Conservation (phyloP, 805 yeast species). For the Priceomyces castillae region DNA sequence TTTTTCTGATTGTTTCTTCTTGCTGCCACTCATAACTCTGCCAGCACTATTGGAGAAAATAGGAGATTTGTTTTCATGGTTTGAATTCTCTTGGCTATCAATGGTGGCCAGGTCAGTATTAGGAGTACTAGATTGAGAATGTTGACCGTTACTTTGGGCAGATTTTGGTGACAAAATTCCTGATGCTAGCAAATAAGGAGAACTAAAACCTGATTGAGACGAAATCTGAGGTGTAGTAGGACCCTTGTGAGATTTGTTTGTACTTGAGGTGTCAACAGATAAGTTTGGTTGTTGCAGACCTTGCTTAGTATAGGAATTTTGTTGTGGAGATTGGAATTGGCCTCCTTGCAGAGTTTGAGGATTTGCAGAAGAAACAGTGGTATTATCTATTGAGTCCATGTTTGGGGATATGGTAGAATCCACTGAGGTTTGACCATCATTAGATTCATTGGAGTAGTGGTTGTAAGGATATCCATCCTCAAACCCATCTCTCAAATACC, state of each 20-base stretch:
- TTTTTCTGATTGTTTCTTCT: conserved; percentile 25
- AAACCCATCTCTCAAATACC: conserved; percentile 27
- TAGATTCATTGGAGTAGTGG: conserved; percentile 13
- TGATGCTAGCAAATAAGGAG: conserved; percentile 67
- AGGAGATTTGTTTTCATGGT: conserved; percentile 12
- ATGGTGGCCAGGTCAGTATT: conserved; percentile 5
- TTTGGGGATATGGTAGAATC: conserved; percentile 30
- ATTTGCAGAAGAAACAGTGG: conserved; percentile 25
- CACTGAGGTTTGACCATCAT: conserved; percentile 25
- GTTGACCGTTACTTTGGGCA: conserved; percentile 14
- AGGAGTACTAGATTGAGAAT: conserved; percentile 15
- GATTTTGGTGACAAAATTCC: conserved; percentile 55
- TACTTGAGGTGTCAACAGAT: conserved; percentile 29
- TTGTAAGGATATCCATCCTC: conserved; percentile 9
- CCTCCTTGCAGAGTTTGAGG: background rate
- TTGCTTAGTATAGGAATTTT: conserved; percentile 1
- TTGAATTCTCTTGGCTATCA: conserved; percentile 18
- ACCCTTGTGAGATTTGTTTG: conserved; percentile 19
- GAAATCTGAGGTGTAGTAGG: conserved; percentile 40
- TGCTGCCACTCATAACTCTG: conserved; percentile 20
- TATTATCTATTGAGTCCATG: conserved; percentile 30
- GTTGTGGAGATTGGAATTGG: conserved; percentile 5
- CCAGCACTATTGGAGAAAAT: conserved; percentile 24
- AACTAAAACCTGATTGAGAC: conserved; percentile 50
- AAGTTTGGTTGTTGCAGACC: conserved; percentile 23